Evolutionary conservation across 1,284 basidiomycete species (phyloP).

Genomic region (Phellinidium pouzarii): DNA sequence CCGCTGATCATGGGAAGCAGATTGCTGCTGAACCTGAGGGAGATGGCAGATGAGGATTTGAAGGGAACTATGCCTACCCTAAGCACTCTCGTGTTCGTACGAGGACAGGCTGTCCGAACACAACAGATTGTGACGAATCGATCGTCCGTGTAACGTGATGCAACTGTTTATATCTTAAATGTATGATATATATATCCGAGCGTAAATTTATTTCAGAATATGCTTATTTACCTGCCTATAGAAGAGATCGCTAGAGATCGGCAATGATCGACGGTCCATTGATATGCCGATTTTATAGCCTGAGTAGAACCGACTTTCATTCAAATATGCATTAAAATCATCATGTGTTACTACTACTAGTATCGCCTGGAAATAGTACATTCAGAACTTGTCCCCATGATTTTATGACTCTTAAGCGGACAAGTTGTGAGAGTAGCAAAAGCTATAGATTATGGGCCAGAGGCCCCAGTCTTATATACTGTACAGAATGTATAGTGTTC

Average conservation of each 20-base stretch:
- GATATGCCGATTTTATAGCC: no score
- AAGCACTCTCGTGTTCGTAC: not conserved
- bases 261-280: not conserved
- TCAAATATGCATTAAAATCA: no score
- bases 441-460: no score
- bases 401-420: no score
- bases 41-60: constrained; percentile 3
- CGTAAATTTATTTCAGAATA: not conserved
- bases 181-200: not conserved
- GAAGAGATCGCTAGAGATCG: not conserved
- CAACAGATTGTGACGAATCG: not conserved
- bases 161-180: not conserved
- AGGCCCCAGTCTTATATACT: no score
- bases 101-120: not conserved
- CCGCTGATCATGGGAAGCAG: constrained; percentile 7
- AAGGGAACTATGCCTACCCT: not conserved
- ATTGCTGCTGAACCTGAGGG: constrained; percentile 2
- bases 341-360: no score
- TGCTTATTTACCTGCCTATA: not conserved
- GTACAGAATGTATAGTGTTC: no score
- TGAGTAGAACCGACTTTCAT: no score
- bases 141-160: not conserved
- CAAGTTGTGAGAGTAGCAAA: no score
- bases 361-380: no score
- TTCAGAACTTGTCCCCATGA: no score